phyloP scores from a whole-genome alignment of 1,139 yeast genomes.

The Meyerozyma athensensis region DNA sequence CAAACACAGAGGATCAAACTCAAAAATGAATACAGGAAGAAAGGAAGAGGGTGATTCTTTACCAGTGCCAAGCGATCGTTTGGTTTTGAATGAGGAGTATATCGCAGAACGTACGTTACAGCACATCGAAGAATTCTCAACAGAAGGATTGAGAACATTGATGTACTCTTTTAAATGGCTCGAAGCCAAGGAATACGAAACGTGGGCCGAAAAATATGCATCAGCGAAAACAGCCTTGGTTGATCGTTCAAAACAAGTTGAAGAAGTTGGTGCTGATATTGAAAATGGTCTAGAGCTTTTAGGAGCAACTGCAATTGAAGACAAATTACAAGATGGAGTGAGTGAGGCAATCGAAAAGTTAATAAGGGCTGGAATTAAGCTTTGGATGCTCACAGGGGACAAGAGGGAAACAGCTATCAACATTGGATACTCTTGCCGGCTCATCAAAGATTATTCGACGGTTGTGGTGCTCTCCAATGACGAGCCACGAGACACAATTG shows the following conservation, averaged over 20 bases:
- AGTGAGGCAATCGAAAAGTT: slow-evolving; percentile 90
- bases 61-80: slow-evolving; percentile 51
- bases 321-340: slow-evolving; percentile 92
- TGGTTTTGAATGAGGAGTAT: slow-evolving; percentile 71
- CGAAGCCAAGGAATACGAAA: slow-evolving; percentile 49
- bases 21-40: neutral
- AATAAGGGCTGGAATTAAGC: slow-evolving; percentile 85
- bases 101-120: slow-evolving; percentile 79
- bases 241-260: slow-evolving; percentile 64
- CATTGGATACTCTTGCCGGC: slow-evolving; percentile 90
- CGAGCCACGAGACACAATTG: slow-evolving; percentile 46
- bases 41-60: slow-evolving; percentile 3
- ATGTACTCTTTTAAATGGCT: slow-evolving; percentile 79
- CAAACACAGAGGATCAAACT: neutral
- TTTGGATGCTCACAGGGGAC: slow-evolving; percentile 99
- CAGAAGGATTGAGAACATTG: slow-evolving; percentile 89
- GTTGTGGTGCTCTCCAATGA: slow-evolving; percentile 70
- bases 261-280: slow-evolving; percentile 64
- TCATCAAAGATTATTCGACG: slow-evolving; percentile 89
- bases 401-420: slow-evolving; percentile 96
- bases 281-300: slow-evolving; percentile 64
- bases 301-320: slow-evolving; percentile 98
- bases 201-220: slow-evolving; percentile 64
- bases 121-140: slow-evolving; percentile 89
- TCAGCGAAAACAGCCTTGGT: slow-evolving; percentile 74